A percentile compares a stretch with the other conserved stretches of the same genome.
phyloP scores from a whole-genome alignment of 495 filamentous ascomycete species.

The Penicillium canariense region DNA sequence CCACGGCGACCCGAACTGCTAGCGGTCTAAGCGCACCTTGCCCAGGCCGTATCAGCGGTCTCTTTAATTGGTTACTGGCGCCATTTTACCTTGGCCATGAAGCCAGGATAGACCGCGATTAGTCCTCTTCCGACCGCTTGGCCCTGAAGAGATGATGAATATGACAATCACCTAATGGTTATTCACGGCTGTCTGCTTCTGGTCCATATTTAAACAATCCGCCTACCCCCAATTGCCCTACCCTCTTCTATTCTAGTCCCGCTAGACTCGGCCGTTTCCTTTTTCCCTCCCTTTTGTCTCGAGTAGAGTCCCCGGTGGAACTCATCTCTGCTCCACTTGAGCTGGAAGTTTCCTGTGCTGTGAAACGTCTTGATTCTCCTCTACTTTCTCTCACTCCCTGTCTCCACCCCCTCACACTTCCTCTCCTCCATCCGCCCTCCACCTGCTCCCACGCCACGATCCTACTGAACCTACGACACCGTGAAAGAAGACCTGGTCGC shows the following conservation, averaged over 20 bases:
- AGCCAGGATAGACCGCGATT: not conserved
- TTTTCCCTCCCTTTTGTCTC: not conserved
- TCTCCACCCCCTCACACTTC: not conserved
- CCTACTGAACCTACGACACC: not conserved
- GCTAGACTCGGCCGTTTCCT: not conserved
- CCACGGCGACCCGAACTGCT: not conserved
- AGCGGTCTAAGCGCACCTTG: conserved; percentile 1
- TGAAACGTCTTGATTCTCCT: not conserved
- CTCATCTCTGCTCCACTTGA: not conserved
- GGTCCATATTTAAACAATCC: conserved; percentile 7
- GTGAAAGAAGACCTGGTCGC: not conserved
- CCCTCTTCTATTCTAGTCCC: not conserved
- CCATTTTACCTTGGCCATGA: not conserved
- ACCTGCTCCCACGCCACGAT: not conserved
- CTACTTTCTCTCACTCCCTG: not conserved
- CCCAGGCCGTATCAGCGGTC: not conserved
- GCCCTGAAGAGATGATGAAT: no score
- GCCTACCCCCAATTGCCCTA: not conserved
- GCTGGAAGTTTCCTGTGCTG: not conserved
- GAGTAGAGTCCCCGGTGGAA: not conserved
- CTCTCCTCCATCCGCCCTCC: not conserved
- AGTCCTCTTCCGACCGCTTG: no score
- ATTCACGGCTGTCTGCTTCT: not conserved
- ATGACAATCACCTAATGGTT: conserved; percentile 1
- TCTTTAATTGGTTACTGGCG: not conserved